Conservation (phyloP, 192 early-diverging fungal species). For the Pecoramyces ruminantium region DNA sequence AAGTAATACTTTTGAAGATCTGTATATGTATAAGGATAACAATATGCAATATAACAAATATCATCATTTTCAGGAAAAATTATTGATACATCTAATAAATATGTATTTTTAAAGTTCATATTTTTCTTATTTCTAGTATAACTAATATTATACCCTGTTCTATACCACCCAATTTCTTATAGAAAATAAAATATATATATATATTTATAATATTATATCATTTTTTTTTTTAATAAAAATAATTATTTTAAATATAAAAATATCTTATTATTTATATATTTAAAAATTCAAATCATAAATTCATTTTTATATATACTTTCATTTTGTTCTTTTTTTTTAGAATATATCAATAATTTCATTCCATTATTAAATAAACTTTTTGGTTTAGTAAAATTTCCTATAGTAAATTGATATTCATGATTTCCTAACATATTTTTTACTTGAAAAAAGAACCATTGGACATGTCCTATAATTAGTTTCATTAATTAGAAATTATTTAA, state of each 20-base stretch:
- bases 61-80: constrained; percentile 4
- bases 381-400: background rate
- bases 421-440: background rate
- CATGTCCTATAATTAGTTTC: background rate
- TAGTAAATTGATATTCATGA: background rate
- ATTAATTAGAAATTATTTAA: background rate
- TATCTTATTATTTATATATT: too few relatives aligned
- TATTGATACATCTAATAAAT: constrained; percentile 13
- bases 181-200: background rate
- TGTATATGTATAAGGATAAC: constrained; percentile 26
- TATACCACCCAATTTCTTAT: constrained; percentile 13
- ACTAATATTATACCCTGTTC: constrained; percentile 12
- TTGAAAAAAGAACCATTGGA: background rate
- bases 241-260: too few relatives aligned
- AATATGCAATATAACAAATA: constrained; percentile 19
- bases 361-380: background rate
- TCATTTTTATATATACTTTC: background rate
- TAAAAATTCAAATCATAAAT: too few relatives aligned
- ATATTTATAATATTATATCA: too few relatives aligned
- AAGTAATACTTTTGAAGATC: constrained; percentile 16
- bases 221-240: too few relatives aligned
- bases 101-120: background rate
- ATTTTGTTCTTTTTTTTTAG: background rate
- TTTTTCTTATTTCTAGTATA: constrained; percentile 8
- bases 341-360: background rate